Percentiles rank a stretch among this genome's conserved stretches.
Evolutionary conservation across 1,284 basidiomycete species (phyloP).

Genomic region (Erythrobasidium hasegawianum): DNA sequence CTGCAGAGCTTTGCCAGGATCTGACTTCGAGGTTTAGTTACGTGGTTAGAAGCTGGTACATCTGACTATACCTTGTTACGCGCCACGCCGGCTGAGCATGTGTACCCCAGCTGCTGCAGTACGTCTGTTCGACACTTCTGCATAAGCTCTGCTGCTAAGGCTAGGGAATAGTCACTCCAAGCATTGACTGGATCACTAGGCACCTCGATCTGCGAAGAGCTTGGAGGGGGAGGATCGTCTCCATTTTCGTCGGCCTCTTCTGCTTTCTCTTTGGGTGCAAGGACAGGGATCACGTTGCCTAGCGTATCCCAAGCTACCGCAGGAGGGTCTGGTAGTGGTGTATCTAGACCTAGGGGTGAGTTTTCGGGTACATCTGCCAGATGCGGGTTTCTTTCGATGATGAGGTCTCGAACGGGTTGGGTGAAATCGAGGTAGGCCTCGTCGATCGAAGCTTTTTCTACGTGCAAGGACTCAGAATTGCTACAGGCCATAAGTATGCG

Average conservation of each 20-base stretch:
- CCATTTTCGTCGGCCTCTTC: constrained; percentile 37
- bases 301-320: constrained; percentile 61
- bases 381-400: constrained; percentile 71
- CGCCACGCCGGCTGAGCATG: constrained; percentile 91
- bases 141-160: constrained; percentile 85
- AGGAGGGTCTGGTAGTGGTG: constrained; percentile 68
- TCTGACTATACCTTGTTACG: constrained; percentile 72
- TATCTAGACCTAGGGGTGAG: constrained; percentile 69
- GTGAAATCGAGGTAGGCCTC: constrained; percentile 85
- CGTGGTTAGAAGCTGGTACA: constrained; percentile 2
- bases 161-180: constrained; percentile 91
- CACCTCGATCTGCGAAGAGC: constrained; percentile 16
- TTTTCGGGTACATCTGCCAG: constrained; percentile 66
- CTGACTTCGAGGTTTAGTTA: constrained; percentile 42
- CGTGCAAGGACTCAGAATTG: constrained; percentile 5
- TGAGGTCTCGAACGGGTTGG: constrained; percentile 64
- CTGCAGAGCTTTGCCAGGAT: constrained; percentile 64
- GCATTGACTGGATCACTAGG: constrained; percentile 44
- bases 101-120: constrained; percentile 73
- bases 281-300: constrained; percentile 67
- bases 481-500: constrained; percentile 6
- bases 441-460: constrained; percentile 59
- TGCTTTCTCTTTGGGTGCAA: constrained; percentile 49
- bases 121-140: constrained; percentile 64
- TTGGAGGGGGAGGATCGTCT: neutral